These are phyloP conservation scores for Rubroshorea leprosula DNA, from an alignment of 345 rosid genomes.

Conservation along the genomic window DNA sequence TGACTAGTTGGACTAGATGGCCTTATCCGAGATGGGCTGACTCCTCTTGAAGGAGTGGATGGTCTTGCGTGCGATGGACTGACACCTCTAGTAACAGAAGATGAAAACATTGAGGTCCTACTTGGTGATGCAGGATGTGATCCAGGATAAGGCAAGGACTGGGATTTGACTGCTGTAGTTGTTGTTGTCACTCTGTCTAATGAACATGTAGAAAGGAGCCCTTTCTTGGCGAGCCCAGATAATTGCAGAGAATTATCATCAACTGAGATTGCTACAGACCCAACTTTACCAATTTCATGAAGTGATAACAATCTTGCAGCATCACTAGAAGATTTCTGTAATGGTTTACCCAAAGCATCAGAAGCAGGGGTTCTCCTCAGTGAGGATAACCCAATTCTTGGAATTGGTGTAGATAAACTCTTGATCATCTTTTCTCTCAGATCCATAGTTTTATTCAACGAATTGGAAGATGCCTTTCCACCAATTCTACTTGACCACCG, in stretches of 20 bases:
- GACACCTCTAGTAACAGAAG: constrained; percentile 41
- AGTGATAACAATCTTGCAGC: constrained; percentile 34
- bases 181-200: constrained; percentile 42
- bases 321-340: constrained; percentile 55
- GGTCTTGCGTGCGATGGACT: constrained; percentile 27
- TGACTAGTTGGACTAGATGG: constrained; percentile 45
- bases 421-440: constrained; percentile 45
- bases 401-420: constrained; percentile 30
- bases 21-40: constrained; percentile 77
- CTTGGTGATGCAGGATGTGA: constrained; percentile 71
- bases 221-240: constrained; percentile 38
- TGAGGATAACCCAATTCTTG: constrained; percentile 43
- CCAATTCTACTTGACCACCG: constrained; percentile 87
- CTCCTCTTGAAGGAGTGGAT: constrained; percentile 37
- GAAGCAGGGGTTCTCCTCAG: constrained; percentile 42
- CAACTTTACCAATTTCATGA: constrained; percentile 37
- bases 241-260: constrained; percentile 36
- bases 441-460: constrained; percentile 52
- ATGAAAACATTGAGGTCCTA: constrained; percentile 38
- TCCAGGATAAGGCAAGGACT: constrained; percentile 34
- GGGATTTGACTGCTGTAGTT: constrained; percentile 46
- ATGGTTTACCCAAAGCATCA: constrained; percentile 33
- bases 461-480: constrained; percentile 48
- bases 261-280: constrained; percentile 38
- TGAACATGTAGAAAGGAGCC: constrained; percentile 38